These are phyloP conservation scores for Citrus australasica DNA, from an alignment of 345 rosid species.

Conservation along the genomic window DNA sequence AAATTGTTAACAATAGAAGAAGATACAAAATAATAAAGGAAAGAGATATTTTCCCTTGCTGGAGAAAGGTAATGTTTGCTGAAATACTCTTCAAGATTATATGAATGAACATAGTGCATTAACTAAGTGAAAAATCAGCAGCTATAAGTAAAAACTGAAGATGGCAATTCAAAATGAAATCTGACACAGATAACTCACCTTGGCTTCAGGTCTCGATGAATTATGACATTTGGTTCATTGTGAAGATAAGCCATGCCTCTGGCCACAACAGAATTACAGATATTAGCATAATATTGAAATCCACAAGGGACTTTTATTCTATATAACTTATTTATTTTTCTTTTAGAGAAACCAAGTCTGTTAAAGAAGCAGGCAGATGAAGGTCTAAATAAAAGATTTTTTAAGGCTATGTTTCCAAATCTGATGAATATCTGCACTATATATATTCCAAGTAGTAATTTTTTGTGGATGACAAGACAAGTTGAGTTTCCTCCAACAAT, in stretches of 20 bases:
- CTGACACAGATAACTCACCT: slow-evolving; percentile 44
- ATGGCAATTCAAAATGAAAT: not conserved
- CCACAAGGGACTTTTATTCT: not conserved
- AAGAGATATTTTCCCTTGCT: not conserved
- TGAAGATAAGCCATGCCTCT: slow-evolving; percentile 99
- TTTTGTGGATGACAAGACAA: not conserved
- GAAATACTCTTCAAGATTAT: not conserved
- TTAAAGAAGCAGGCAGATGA: not conserved
- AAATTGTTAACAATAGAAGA: not conserved
- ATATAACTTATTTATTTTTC: no score
- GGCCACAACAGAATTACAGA: slow-evolving; percentile 21
- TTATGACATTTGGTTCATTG: slow-evolving; percentile 94
- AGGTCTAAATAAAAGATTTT: not conserved
- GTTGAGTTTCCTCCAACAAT: not conserved
- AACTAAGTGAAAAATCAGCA: not conserved
- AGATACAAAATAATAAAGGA: not conserved
- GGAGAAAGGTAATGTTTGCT: not conserved
- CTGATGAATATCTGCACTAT: not conserved
- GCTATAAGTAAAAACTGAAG: not conserved
- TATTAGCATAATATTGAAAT: slow-evolving; percentile 18
- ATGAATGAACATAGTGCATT: not conserved
- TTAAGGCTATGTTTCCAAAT: not conserved
- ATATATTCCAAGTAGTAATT: not conserved
- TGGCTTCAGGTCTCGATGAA: slow-evolving; percentile 94
- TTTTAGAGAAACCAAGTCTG: not conserved